A percentile compares a stretch with the other conserved stretches of the same genome.
These are phyloP conservation scores for Apium graveolens DNA, from an alignment of 129 eudicot species.

Conservation along the genomic window DNA sequence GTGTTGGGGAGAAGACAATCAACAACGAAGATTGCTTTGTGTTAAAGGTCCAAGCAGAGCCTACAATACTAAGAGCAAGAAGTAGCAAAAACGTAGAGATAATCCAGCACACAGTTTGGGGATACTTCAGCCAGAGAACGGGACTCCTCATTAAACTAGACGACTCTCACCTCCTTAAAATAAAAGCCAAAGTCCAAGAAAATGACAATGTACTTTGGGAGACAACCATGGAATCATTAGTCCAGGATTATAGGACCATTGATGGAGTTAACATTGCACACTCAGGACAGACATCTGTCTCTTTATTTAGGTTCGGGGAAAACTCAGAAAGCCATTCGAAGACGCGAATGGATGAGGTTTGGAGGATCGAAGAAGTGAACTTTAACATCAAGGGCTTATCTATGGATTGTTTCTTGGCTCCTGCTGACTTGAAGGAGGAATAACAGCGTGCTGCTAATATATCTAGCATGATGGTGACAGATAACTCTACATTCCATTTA, in stretches of 20 bases:
- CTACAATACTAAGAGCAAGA: slow-evolving; percentile 53
- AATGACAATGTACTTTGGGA: slow-evolving; percentile 73
- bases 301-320: slow-evolving; percentile 71
- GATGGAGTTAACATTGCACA: slow-evolving; percentile 84
- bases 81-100: slow-evolving; percentile 78
- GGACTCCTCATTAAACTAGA: slow-evolving; percentile 65
- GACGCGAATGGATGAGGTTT: slow-evolving; percentile 80
- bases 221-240: slow-evolving; percentile 74
- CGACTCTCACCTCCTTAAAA: slow-evolving; percentile 70
- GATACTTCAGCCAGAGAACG: slow-evolving; percentile 77
- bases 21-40: slow-evolving; percentile 75
- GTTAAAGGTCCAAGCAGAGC: slow-evolving; percentile 60
- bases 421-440: slow-evolving; percentile 64
- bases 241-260: slow-evolving; percentile 61
- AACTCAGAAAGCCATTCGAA: slow-evolving; percentile 49
- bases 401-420: slow-evolving; percentile 68
- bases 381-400: slow-evolving; percentile 79
- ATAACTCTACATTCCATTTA: not conserved
- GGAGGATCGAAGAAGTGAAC: slow-evolving; percentile 85
- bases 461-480: not conserved
- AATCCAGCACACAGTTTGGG: slow-evolving; percentile 86
- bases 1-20: slow-evolving; percentile 68
- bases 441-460: not conserved
- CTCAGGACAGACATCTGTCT: slow-evolving; percentile 56
- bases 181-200: slow-evolving; percentile 34